Conservation (phyloP, 2,329 filamentous ascomycete genomes). For the Trichoderma koningii region DNA sequence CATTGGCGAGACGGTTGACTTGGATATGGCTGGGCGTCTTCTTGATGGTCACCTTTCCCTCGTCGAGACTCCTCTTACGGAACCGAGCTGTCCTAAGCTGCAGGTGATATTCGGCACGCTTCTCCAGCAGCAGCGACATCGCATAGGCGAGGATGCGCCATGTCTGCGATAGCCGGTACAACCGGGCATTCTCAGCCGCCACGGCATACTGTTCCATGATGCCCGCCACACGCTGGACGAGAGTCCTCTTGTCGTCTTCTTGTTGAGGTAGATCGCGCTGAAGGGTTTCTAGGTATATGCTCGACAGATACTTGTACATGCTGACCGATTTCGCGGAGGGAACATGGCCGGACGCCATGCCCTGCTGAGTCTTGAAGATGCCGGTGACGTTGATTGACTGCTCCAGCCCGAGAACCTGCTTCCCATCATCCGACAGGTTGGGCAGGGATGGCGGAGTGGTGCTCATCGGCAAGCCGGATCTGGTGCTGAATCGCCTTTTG, state of each 20-base stretch:
- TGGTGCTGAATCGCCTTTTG: slow-evolving; percentile 48
- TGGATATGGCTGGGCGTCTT: slow-evolving; percentile 36
- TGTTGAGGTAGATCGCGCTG: slow-evolving; percentile 50
- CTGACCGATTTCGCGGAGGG: slow-evolving; percentile 54
- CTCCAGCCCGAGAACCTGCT: slow-evolving; percentile 55
- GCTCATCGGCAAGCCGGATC: slow-evolving; percentile 50
- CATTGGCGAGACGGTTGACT: slow-evolving; percentile 34
- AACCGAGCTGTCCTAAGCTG: slow-evolving; percentile 50
- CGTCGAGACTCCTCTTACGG: slow-evolving; percentile 39
- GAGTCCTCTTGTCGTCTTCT: slow-evolving; percentile 38
- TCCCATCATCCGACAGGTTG: slow-evolving; percentile 37
- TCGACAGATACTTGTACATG: slow-evolving; percentile 59
- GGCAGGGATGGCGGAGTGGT: slow-evolving; percentile 56
- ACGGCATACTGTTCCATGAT: slow-evolving; percentile 60
- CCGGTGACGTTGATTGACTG: slow-evolving; percentile 61
- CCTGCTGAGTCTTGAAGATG: slow-evolving; percentile 60
- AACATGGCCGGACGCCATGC: slow-evolving; percentile 62
- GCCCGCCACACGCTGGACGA: slow-evolving; percentile 50
- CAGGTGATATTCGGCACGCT: slow-evolving; percentile 60
- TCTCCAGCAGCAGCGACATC: slow-evolving; percentile 55
- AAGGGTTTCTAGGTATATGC: slow-evolving; percentile 58
- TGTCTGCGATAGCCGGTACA: slow-evolving; percentile 64
- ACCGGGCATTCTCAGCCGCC: slow-evolving; percentile 57
- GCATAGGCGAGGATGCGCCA: slow-evolving; percentile 64
- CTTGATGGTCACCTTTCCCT: slow-evolving; percentile 35